Conservation (phyloP, 2,329 filamentous ascomycete species). For the Claviceps arundinis region DNA sequence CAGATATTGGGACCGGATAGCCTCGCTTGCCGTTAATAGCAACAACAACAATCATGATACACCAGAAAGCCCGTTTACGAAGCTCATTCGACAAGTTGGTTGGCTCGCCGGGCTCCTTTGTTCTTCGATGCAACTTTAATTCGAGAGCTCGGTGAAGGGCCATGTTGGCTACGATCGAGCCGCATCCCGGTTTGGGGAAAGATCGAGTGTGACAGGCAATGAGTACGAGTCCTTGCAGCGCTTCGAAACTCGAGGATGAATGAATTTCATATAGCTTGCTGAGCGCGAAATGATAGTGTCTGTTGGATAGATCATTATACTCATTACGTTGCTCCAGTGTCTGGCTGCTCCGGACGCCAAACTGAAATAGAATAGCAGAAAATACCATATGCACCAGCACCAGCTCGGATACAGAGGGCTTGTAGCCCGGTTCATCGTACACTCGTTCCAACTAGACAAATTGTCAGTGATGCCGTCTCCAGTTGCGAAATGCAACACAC, state of each 20-base stretch:
- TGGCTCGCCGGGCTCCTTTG: conserved; percentile 32
- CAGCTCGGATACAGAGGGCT: conserved; percentile 48
- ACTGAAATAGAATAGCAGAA: conserved; percentile 65
- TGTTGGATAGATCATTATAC: conserved; percentile 54
- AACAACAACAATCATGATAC: conserved; percentile 50
- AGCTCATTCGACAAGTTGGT: conserved; percentile 57
- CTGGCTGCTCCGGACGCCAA: conserved; percentile 54
- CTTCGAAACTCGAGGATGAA: conserved; percentile 45
- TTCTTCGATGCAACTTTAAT: conserved; percentile 60
- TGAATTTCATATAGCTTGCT: conserved; percentile 55
- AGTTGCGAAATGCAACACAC: background rate
- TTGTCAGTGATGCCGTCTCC: background rate
- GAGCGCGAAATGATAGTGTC: conserved; percentile 65
- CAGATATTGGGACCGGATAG: conserved; percentile 58
- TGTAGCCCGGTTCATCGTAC: conserved; percentile 55
- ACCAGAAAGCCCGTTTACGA: conserved; percentile 69
- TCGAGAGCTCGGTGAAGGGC: conserved; percentile 60
- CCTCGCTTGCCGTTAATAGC: conserved; percentile 65
- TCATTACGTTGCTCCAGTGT: conserved; percentile 38
- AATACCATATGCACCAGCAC: conserved; percentile 70
- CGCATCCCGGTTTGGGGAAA: conserved; percentile 68
- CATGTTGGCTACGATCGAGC: conserved; percentile 52
- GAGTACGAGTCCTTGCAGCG: conserved; percentile 61
- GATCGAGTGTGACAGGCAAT: conserved; percentile 60
- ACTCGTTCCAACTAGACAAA: conserved; percentile 41